Conservation (phyloP, 1,139 yeast genomes). For the Candida sanyaensis region DNA sequence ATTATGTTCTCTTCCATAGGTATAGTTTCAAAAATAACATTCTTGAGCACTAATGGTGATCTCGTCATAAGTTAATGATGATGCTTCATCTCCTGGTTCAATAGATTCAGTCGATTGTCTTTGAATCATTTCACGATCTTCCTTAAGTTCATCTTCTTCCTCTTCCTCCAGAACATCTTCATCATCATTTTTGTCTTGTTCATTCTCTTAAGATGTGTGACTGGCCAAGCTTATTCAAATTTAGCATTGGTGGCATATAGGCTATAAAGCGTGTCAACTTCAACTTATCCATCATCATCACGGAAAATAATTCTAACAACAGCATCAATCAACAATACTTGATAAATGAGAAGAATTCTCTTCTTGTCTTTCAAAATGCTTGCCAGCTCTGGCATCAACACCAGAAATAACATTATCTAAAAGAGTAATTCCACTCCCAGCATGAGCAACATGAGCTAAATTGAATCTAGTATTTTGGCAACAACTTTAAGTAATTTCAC, state of each 20-base stretch:
- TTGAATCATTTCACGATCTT: constrained; percentile 21
- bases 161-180: constrained; percentile 13
- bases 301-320: constrained; percentile 44
- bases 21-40: constrained; percentile 46
- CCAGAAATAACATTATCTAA: constrained; percentile 52
- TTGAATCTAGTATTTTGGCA: constrained; percentile 52
- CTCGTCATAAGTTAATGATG: constrained; percentile 70
- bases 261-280: constrained; percentile 40
- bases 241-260: constrained; percentile 34
- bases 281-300: constrained; percentile 46
- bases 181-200: constrained; percentile 24
- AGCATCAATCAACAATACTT: constrained; percentile 41
- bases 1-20: constrained; percentile 66
- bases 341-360: constrained; percentile 50
- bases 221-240: constrained; percentile 54
- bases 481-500: constrained; percentile 51
- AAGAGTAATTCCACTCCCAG: constrained; percentile 38
- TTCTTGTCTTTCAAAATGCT: constrained; percentile 38
- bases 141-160: constrained; percentile 19
- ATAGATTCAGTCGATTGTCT: constrained; percentile 19
- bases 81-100: constrained; percentile 29
- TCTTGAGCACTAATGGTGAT: constrained; percentile 69
- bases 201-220: constrained; percentile 27
- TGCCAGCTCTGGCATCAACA: constrained; percentile 52
- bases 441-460: constrained; percentile 48